Evolutionary conservation across 805 yeast genomes (phyloP).

Genomic region (Candida schatavii): DNA sequence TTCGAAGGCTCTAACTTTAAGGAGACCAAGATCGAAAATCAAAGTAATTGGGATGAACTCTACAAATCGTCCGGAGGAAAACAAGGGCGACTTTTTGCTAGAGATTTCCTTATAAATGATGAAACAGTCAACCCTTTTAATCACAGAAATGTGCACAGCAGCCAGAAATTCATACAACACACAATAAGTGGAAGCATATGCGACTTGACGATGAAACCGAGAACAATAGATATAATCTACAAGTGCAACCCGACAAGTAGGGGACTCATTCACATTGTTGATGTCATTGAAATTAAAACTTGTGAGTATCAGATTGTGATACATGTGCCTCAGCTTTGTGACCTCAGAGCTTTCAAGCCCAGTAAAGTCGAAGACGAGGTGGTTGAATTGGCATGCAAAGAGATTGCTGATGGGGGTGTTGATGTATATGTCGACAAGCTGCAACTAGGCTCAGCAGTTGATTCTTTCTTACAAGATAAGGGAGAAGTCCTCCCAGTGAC

Average conservation of each 20-base stretch:
- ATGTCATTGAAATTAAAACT: constrained; percentile 51
- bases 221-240: constrained; percentile 55
- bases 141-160: constrained; percentile 10
- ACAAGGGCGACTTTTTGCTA: constrained; percentile 10
- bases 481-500: background rate
- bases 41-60: constrained; percentile 14
- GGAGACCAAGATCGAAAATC: constrained; percentile 17
- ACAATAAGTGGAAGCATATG: constrained; percentile 52
- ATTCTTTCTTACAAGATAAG: background rate
- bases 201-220: constrained; percentile 52
- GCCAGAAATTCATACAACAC: constrained; percentile 37
- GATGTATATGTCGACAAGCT: constrained; percentile 2
- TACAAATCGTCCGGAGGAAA: constrained; percentile 7
- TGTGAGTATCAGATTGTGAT: constrained; percentile 57
- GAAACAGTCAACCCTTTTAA: constrained; percentile 20
- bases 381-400: constrained; percentile 28
- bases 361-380: constrained; percentile 20
- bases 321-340: constrained; percentile 51
- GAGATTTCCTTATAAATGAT: constrained; percentile 27
- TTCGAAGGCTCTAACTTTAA: constrained; percentile 23
- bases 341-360: constrained; percentile 30
- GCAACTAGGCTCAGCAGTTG: background rate
- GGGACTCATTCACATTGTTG: constrained; percentile 21
- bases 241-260: constrained; percentile 44
- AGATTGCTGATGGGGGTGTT: constrained; percentile 6